These are phyloP conservation scores for Paecilomyces variotii DNA, from an alignment of 2,329 filamentous ascomycete species.

Conservation along the genomic window DNA sequence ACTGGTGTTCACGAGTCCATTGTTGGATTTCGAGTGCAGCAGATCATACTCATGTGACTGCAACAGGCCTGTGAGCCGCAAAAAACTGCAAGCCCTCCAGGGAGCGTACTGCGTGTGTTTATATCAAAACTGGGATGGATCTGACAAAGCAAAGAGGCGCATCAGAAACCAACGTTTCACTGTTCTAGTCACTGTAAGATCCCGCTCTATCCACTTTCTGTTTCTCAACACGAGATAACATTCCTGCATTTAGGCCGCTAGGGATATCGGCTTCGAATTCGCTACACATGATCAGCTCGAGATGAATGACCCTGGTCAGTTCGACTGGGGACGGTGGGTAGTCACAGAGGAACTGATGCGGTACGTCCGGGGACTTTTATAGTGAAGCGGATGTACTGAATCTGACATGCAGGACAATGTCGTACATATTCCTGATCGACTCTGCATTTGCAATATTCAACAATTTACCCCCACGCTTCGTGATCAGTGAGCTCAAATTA, in stretches of 20 bases:
- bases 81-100: constrained; percentile 12
- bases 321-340: neutral
- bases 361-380: constrained; percentile 3
- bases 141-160: constrained; percentile 11
- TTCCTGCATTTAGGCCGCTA: neutral
- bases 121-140: constrained; percentile 18
- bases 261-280: neutral
- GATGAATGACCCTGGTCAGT: neutral
- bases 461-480: constrained; percentile 19
- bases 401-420: constrained; percentile 12
- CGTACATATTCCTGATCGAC: constrained; percentile 21
- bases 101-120: constrained; percentile 16
- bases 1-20: constrained; percentile 13
- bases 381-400: neutral
- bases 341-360: constrained; percentile 19
- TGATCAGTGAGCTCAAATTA: constrained; percentile 18
- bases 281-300: neutral
- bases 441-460: constrained; percentile 21
- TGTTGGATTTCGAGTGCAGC: neutral
- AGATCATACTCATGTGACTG: neutral
- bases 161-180: constrained; percentile 14
- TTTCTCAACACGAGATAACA: neutral
- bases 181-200: constrained; percentile 15
- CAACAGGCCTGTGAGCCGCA: neutral
- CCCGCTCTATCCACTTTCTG: neutral